phyloP scores from a whole-genome alignment of 208 protist genomes.

The Leishmania gerbilli region DNA sequence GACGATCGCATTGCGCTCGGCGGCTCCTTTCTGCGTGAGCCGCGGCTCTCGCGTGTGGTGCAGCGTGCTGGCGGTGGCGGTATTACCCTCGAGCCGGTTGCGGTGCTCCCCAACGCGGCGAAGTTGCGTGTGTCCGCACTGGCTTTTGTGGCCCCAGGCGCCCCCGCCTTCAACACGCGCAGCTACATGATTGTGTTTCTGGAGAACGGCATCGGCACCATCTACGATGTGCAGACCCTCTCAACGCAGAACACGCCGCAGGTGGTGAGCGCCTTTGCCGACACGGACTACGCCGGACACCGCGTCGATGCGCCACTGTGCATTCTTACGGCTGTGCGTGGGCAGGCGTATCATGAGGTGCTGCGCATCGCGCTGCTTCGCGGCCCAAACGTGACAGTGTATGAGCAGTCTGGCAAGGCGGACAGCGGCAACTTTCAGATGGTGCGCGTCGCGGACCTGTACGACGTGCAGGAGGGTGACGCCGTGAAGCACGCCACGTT shows the following conservation, averaged over 20 bases:
- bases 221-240: slow-evolving; percentile 55
- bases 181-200: slow-evolving; percentile 63
- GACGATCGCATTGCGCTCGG: slow-evolving; percentile 54
- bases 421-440: slow-evolving; percentile 41
- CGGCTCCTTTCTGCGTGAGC: slow-evolving; percentile 77
- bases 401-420: slow-evolving; percentile 44
- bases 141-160: slow-evolving; percentile 44
- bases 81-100: slow-evolving; percentile 22
- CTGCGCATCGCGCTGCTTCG: slow-evolving; percentile 53
- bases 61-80: slow-evolving; percentile 21
- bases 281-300: slow-evolving; percentile 60
- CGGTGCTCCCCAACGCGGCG: slow-evolving; percentile 41
- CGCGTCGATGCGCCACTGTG: slow-evolving; percentile 38
- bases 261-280: slow-evolving; percentile 50
- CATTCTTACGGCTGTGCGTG: slow-evolving; percentile 50
- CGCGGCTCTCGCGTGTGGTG: slow-evolving; percentile 51
- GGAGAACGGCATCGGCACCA: slow-evolving; percentile 54
- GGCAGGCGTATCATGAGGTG: slow-evolving; percentile 68
- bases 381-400: slow-evolving; percentile 49
- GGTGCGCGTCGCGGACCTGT: slow-evolving; percentile 43
- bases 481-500: slow-evolving; percentile 48
- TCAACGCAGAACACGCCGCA: slow-evolving; percentile 34
- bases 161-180: slow-evolving; percentile 71
- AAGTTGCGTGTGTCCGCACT: slow-evolving; percentile 57
- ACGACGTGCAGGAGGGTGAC: slow-evolving; percentile 58